A percentile compares a stretch with the other conserved stretches of the same genome.
phyloP scores from a whole-genome alignment of 2,329 filamentous ascomycete genomes.

The Beauveria sp. region DNA sequence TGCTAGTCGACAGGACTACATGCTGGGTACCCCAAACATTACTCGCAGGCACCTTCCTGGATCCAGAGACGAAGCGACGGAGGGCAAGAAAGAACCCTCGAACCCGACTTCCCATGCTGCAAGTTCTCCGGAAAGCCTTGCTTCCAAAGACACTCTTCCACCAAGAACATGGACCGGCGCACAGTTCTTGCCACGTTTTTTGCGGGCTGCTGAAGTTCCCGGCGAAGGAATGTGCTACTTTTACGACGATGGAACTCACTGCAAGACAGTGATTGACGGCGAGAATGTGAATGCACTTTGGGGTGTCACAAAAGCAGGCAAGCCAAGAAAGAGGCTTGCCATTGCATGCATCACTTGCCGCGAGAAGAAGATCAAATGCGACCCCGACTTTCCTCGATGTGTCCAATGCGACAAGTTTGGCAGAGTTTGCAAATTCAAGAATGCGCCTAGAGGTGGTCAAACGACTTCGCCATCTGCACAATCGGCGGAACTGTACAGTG shows the following conservation, averaged over 20 bases:
- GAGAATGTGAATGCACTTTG: slow-evolving; percentile 84
- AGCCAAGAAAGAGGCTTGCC: slow-evolving; percentile 81
- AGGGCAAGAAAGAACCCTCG: slow-evolving; percentile 19
- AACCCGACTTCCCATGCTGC: slow-evolving; percentile 21
- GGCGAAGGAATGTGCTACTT: slow-evolving; percentile 79
- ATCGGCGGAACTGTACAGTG: slow-evolving; percentile 43
- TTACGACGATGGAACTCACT: slow-evolving; percentile 77
- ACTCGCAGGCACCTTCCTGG: slow-evolving; percentile 28
- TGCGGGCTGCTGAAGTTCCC: slow-evolving; percentile 57
- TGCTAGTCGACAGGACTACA: slow-evolving; percentile 35
- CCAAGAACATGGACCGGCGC: slow-evolving; percentile 64
- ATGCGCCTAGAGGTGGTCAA: slow-evolving; percentile 59
- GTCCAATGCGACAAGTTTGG: slow-evolving; percentile 90
- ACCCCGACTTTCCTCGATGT: slow-evolving; percentile 79
- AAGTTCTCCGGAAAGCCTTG: slow-evolving; percentile 25
- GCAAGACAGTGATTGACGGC: slow-evolving; percentile 76
- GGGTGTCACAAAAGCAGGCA: slow-evolving; percentile 90
- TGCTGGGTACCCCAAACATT: slow-evolving; percentile 33
- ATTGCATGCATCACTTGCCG: slow-evolving; percentile 90
- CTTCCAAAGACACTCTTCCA: slow-evolving; percentile 52
- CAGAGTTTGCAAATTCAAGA: slow-evolving; percentile 74
- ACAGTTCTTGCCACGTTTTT: slow-evolving; percentile 59
- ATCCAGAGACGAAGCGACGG: slow-evolving; percentile 24
- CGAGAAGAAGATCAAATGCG: slow-evolving; percentile 97
- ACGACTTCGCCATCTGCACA: slow-evolving; percentile 48